Percentiles rank a stretch among this genome's conserved stretches.
These are phyloP conservation scores for Calonectria montana DNA, from an alignment of 2,329 filamentous ascomycete species.

Conservation along the genomic window DNA sequence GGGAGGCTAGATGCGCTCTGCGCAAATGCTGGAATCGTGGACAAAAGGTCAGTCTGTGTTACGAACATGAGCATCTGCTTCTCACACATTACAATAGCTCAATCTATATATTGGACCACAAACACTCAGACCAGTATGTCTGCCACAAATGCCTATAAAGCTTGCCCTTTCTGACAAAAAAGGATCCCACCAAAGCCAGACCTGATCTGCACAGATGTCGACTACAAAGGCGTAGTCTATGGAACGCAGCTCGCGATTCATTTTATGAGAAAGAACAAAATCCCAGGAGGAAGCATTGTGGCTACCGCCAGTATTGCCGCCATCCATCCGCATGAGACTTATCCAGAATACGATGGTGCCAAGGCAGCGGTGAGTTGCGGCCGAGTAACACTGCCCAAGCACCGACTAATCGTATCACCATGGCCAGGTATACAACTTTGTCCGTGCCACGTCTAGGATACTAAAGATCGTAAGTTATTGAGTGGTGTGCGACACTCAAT, in stretches of 20 bases:
- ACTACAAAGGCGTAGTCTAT: slow-evolving; percentile 63
- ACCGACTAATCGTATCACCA: not conserved
- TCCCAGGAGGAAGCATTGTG: slow-evolving; percentile 56
- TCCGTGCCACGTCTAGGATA: slow-evolving; percentile 51
- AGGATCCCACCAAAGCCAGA: slow-evolving; percentile 57
- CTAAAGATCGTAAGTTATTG: slow-evolving; percentile 44
- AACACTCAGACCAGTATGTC: slow-evolving; percentile 26
- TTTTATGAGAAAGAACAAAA: slow-evolving; percentile 63
- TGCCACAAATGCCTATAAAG: not conserved
- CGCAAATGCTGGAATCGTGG: slow-evolving; percentile 63
- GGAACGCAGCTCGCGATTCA: slow-evolving; percentile 61
- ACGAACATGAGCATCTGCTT: not conserved
- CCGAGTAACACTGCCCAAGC: not conserved
- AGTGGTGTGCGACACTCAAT: not conserved
- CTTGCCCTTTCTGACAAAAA: not conserved
- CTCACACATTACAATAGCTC: slow-evolving; percentile 42
- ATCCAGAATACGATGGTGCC: slow-evolving; percentile 62
- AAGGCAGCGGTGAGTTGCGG: slow-evolving; percentile 57
- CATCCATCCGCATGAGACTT: slow-evolving; percentile 55
- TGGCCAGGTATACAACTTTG: slow-evolving; percentile 44
- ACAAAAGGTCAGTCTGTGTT: slow-evolving; percentile 42
- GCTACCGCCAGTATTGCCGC: slow-evolving; percentile 56
- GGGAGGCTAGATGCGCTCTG: slow-evolving; percentile 60
- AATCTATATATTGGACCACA: slow-evolving; percentile 52
- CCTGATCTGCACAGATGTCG: slow-evolving; percentile 58